Conservation (phyloP, 2,329 filamentous ascomycete genomes). For the Xylaria sp. region DNA sequence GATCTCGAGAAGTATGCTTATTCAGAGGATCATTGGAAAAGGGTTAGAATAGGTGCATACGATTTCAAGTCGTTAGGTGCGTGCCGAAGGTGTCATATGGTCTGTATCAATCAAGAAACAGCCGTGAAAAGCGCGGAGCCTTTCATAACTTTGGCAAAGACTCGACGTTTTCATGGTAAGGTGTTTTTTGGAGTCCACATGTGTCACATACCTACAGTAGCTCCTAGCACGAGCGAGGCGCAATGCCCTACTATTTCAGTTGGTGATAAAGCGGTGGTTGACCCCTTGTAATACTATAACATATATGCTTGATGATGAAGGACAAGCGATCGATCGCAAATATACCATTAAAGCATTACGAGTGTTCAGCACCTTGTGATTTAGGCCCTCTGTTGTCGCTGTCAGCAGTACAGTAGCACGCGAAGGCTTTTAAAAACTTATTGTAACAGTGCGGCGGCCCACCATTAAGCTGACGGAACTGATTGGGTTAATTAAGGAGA, state of each 20-base stretch:
- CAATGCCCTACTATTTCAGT: slow-evolving; percentile 60
- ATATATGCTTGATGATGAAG: neutral
- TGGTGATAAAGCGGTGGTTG: slow-evolving; percentile 55
- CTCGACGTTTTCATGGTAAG: slow-evolving; percentile 82
- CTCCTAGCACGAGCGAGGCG: slow-evolving; percentile 42
- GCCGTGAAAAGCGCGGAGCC: slow-evolving; percentile 83
- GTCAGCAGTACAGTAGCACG: neutral
- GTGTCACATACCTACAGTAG: slow-evolving; percentile 55
- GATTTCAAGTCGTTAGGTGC: slow-evolving; percentile 79
- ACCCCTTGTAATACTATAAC: slow-evolving; percentile 32
- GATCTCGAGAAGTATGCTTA: slow-evolving; percentile 65
- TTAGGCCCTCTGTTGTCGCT: neutral
- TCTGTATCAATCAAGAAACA: slow-evolving; percentile 89
- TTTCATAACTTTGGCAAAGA: slow-evolving; percentile 88
- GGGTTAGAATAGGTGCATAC: slow-evolving; percentile 71
- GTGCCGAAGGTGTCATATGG: slow-evolving; percentile 94
- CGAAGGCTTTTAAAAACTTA: neutral
- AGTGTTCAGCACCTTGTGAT: neutral
- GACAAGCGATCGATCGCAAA: neutral
- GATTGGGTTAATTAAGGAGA: neutral
- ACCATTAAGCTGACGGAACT: neutral
- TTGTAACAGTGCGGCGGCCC: neutral
- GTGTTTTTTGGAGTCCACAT: slow-evolving; percentile 91
- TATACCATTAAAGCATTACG: neutral
- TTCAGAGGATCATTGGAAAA: slow-evolving; percentile 81